Evolutionary conservation across 208 protist genomes (phyloP), one percentile per base, ranked within the genome.

Genomic region (Trypanosoma rangeli): DNA sequence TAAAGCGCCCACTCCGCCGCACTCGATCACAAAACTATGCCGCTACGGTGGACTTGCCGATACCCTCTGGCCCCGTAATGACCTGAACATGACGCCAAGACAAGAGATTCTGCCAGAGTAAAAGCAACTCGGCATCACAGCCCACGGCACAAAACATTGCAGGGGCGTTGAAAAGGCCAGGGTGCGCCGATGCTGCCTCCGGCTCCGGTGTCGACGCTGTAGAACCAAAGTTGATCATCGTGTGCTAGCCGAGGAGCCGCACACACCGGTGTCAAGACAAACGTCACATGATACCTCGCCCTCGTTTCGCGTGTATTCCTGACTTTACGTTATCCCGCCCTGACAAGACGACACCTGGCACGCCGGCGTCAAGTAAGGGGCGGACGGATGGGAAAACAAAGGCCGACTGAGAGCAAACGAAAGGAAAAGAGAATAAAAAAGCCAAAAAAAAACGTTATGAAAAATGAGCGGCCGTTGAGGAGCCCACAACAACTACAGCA

Each of bases 31-130:
- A 93, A 52, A 96, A 94, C 70, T 93, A 88, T 0, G 85, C 89
- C 1, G 87, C 89, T n/a, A 96, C 46, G 0, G 89, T 85, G 0
- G 91, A 94, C 72, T 96, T 96, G 29, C 91, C 91, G 52, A 96
- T 82, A 48, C 91, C 91, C 42, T 96, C 89, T 48, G 86, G 79
- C 26, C 88, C 91, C 20, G 64, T 50, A 12, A 96, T 68, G n/a
- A 83, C 69, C 65, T 96, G 91, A n/a, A 76, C 59, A 31, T 78
- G 88, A 1, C 81, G 81, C 1, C 89, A 87, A 0, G 74, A 13
- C 16, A 96, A 81, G n/a, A 94, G 58, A 64, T 86, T 87, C 63
- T 96, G 91, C 89, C 91, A 96, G 22, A 96, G 76, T 12, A 72
- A 70, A 46, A 87, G 73, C 48, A 96, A 73, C 68, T 92, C 89